phyloP scores from a whole-genome alignment of 768 basidiomycete genomes.

The Cystobasidium onofrii region DNA sequence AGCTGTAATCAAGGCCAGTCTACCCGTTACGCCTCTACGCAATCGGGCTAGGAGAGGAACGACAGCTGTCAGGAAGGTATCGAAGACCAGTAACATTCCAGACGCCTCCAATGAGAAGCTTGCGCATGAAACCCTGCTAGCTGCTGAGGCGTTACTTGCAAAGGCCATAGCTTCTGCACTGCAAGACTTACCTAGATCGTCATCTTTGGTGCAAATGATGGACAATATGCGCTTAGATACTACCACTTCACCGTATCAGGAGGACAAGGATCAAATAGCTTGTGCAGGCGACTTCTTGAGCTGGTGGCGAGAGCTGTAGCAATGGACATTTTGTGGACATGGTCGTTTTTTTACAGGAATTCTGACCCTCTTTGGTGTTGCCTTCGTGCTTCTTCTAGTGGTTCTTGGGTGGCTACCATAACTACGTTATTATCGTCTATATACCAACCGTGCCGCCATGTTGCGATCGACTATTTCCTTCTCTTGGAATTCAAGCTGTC shows the following conservation, averaged over 20 bases:
- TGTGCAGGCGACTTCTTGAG: slow-evolving; percentile 5
- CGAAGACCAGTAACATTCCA: neutral
- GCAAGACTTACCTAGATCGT: neutral
- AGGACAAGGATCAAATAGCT: neutral
- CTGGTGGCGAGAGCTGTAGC: slow-evolving; percentile 8
- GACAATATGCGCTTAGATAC: neutral
- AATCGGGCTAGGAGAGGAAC: neutral
- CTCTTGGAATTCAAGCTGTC: no score
- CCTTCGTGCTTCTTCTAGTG: neutral
- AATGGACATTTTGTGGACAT: no score
- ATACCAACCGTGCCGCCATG: no score
- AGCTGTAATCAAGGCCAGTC: neutral
- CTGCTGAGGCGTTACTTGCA: slow-evolving; percentile 14
- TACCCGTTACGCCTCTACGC: neutral
- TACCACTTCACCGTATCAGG: neutral
- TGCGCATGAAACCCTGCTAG: slow-evolving; percentile 8
- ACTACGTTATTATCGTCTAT: no score
- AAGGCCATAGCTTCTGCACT: slow-evolving; percentile 4
- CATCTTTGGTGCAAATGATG: neutral
- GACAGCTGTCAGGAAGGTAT: neutral
- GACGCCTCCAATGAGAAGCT: neutral
- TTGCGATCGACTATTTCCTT: no score
- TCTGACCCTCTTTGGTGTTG: no score
- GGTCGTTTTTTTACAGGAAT: no score
- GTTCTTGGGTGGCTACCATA: neutral